Percentiles rank a stretch among this genome's conserved stretches.
Evolutionary conservation across 1,284 basidiomycete species (phyloP).

Genomic region (Fistulinella cinereoalba): DNA sequence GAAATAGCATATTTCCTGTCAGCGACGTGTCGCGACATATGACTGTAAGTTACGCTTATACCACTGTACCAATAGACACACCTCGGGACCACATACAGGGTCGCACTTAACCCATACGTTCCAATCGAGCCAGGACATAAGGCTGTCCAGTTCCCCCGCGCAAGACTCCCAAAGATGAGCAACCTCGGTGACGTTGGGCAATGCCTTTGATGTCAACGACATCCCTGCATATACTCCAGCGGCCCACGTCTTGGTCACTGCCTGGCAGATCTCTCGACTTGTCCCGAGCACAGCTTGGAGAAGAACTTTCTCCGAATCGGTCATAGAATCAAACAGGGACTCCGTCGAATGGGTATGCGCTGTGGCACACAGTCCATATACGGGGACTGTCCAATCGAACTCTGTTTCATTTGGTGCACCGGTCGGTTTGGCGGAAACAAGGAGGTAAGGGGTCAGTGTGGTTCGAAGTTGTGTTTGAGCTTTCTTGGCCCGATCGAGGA

Average conservation of each 20-base stretch:
- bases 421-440: too few relatives aligned
- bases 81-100: constrained; percentile 35
- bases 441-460: too few relatives aligned
- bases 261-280: not conserved
- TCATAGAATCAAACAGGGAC: too few relatives aligned
- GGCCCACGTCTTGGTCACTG: not conserved
- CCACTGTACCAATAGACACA: constrained; percentile 12
- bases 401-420: too few relatives aligned
- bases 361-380: too few relatives aligned
- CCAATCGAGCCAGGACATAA: constrained; percentile 46
- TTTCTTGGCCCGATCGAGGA: too few relatives aligned
- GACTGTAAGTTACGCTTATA: not conserved
- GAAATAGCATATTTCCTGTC: not conserved
- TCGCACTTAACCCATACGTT: constrained; percentile 38
- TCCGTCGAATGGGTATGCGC: too few relatives aligned
- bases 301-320: too few relatives aligned
- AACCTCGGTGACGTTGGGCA: not conserved
- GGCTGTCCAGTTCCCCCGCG: constrained; percentile 17
- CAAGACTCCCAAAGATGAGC: not conserved
- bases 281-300: constrained; percentile 8
- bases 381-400: too few relatives aligned
- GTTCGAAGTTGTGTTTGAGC: too few relatives aligned
- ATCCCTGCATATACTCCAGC: constrained; percentile 23
- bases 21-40: too few relatives aligned
- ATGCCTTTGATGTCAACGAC: constrained; percentile 16